Base-by-base conservation (phyloP, 148 eudicot species). In the Diospyros lotus region DNA sequence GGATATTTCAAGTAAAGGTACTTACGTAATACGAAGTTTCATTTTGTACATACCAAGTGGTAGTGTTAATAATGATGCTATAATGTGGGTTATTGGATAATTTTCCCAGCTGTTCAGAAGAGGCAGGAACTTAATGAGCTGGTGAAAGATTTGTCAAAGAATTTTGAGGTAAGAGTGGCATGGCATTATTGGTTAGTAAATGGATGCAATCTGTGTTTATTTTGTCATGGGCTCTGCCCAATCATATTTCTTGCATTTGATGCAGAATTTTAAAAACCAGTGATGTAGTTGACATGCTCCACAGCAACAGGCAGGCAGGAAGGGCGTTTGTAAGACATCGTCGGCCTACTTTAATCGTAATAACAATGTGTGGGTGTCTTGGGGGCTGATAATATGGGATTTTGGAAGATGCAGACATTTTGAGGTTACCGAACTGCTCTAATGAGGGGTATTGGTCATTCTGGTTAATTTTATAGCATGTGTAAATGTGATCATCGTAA, bases 121-220 rank as follows among this genome's bases (percentile, higher is more conserved):
- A 86, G 74, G 76, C 72, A 79, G 72, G 87, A 86, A 74, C 13
- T 91, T 44, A 82, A 83, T 18, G 90, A 87, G 75, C 91, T 87
- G 73, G 28, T 90, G 81, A 87, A 86, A 74, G 93, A 90, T 44
- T 55, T 83, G 7, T 80, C 90, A 1, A 87, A 82, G 81, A 81
- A 87, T 64, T 58, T 86, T 2, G 89, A 85, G 82, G 88, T 85
- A 51, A 28, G 28, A 28, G 28, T 28, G 28, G 6, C 54, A 41
- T 45, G 41, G 58, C 44, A 3, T 12, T 2, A 45, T 40, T 64
- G 59, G 44, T 58, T 69, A 50, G 9, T 46, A 18, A 54, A 28
- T 28, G 28, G 28, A 28, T 28, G 28, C 28, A 28, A 28, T 28
- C 28, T 28, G 28, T 18, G 11, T 38, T 2, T 6, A 9, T 1